Conservation (phyloP, 345 rosid species). For the Eucalyptus melliodora region DNA sequence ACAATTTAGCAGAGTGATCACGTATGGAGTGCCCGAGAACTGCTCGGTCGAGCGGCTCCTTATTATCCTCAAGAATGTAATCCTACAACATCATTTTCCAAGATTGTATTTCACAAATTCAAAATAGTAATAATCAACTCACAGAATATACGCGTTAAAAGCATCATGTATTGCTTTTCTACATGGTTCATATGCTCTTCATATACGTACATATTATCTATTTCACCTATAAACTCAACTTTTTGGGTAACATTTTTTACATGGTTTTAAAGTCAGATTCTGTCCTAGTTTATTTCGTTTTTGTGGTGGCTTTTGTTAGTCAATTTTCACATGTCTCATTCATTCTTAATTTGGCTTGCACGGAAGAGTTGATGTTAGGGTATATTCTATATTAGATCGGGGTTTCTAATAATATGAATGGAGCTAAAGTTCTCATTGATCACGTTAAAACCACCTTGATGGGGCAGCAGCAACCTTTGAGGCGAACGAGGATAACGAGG, state of each 20-base stretch:
- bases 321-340: neutral
- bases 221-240: neutral
- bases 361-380: neutral
- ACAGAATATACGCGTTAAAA: neutral
- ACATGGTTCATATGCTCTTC: neutral
- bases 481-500: neutral
- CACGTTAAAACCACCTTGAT: neutral
- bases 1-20: slow-evolving; percentile 23
- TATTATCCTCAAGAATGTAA: slow-evolving; percentile 20
- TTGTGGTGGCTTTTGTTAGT: neutral
- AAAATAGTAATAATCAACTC: neutral
- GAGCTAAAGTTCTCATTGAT: neutral
- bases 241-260: neutral
- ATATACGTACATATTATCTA: neutral
- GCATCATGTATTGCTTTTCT: neutral
- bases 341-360: neutral
- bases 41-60: slow-evolving; percentile 14
- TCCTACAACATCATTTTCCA: neutral
- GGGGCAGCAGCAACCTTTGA: neutral
- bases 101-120: neutral
- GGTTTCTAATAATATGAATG: neutral
- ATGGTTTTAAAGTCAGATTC: neutral
- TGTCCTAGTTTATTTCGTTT: neutral
- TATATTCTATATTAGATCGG: neutral
- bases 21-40: slow-evolving; percentile 26